Conservation (phyloP, 2,329 filamentous ascomycete genomes). For the Clathrospora elynae region DNA sequence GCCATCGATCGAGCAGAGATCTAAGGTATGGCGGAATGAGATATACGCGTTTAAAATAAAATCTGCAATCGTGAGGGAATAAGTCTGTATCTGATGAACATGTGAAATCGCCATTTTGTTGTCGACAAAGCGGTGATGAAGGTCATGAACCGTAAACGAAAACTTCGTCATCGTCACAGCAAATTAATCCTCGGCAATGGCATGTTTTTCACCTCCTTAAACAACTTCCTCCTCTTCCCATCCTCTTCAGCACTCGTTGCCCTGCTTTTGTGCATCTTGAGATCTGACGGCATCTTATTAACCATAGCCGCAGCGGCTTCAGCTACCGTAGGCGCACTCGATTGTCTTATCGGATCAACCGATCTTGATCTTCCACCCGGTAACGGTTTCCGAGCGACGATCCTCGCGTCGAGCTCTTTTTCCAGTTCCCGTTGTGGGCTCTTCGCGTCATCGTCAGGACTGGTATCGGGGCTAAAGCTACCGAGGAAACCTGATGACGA, state of each 20-base stretch:
- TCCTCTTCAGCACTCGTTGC: constrained; percentile 4
- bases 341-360: constrained; percentile 15
- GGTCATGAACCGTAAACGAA: not conserved
- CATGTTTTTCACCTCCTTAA: constrained; percentile 37
- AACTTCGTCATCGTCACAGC: constrained; percentile 9
- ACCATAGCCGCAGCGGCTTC: constrained; percentile 12
- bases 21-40: too few relatives aligned
- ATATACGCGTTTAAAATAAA: too few relatives aligned
- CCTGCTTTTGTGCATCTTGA: constrained; percentile 4
- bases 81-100: too few relatives aligned
- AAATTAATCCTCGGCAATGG: constrained; percentile 34
- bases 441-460: constrained; percentile 18
- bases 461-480: constrained; percentile 28
- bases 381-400: constrained; percentile 7
- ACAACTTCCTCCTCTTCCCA: constrained; percentile 14
- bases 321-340: constrained; percentile 3
- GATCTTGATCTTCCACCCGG: constrained; percentile 21
- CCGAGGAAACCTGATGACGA: constrained; percentile 25
- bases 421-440: constrained; percentile 14
- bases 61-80: too few relatives aligned
- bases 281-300: constrained; percentile 14
- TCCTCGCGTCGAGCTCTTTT: constrained; percentile 14
- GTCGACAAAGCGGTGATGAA: too few relatives aligned
- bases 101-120: not conserved
- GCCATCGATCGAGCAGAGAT: too few relatives aligned